These are phyloP conservation scores for Elymus sibiricus DNA, from an alignment of 176 grass and related monocot species.

Conservation along the genomic window DNA sequence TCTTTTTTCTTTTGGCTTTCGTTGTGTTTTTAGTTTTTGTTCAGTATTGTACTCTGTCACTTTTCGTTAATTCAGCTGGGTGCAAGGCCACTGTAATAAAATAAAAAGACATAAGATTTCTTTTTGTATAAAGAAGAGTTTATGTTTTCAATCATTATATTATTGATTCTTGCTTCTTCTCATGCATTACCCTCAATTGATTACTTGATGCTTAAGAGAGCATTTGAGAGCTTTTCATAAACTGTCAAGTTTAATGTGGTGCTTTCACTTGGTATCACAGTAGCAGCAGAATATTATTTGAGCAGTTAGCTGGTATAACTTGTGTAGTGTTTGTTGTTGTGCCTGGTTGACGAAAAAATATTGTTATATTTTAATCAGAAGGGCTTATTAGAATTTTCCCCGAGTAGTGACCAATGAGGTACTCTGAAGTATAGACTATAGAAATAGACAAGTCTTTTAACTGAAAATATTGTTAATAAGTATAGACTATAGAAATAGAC, in stretches of 20 bases:
- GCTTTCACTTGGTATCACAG: not conserved
- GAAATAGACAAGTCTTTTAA: not conserved
- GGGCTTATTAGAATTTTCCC: not conserved
- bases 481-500: too few species aligned
- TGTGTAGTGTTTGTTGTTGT: not conserved
- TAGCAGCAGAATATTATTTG: not conserved
- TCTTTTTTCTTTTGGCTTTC: not conserved
- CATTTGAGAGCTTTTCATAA: not conserved
- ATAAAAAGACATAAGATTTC: not conserved
- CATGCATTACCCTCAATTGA: not conserved
- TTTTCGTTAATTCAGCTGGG: not conserved
- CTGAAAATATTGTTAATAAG: too few species aligned
- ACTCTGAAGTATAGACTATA: not conserved
- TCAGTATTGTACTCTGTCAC: not conserved
- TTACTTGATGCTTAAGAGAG: not conserved
- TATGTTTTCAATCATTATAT: not conserved
- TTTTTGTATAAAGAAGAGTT: not conserved
- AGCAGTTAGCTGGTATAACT: not conserved
- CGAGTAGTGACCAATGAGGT: not conserved
- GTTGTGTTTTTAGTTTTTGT: not conserved
- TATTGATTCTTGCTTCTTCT: not conserved
- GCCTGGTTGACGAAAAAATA: not conserved
- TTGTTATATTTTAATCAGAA: not conserved
- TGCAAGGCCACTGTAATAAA: not conserved
- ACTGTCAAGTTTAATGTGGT: not conserved